phyloP scores from a whole-genome alignment of 116 monocot species.

The Dioscorea cayenensis region DNA sequence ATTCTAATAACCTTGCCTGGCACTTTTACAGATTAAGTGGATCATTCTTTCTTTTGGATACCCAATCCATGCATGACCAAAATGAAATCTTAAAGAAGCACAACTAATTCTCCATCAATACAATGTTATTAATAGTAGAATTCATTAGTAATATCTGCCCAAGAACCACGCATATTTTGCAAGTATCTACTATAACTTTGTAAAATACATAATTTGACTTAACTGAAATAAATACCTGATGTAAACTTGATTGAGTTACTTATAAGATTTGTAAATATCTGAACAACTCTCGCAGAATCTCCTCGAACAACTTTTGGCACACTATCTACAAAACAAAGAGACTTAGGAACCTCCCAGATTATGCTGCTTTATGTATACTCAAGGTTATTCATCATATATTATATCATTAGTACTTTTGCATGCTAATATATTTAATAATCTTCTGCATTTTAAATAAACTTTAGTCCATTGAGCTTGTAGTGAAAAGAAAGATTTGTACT shows the following conservation, averaged over 20 bases:
- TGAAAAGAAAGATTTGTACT: too few species aligned
- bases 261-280: slow-evolving; percentile 63
- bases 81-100: too few species aligned
- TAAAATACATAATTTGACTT: background rate
- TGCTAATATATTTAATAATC: background rate
- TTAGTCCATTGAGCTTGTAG: background rate
- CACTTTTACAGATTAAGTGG: too few species aligned
- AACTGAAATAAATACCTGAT: slow-evolving; percentile 18
- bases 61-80: too few species aligned
- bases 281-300: slow-evolving; percentile 55
- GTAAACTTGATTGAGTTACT: slow-evolving; percentile 66
- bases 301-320: slow-evolving; percentile 48
- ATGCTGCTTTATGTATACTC: background rate
- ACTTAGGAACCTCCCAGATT: background rate
- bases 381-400: background rate
- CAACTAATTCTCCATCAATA: background rate
- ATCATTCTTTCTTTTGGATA: too few species aligned
- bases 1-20: too few species aligned
- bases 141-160: background rate
- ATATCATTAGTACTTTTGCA: background rate
- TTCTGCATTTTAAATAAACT: background rate
- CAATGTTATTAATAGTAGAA: background rate
- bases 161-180: background rate
- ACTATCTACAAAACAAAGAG: slow-evolving; percentile 29
- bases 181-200: background rate